Percentiles rank a stretch among this genome's conserved stretches.
Conservation (phyloP, 108 stramenopile genomes). For the Nannochloropsis oceanica region DNA sequence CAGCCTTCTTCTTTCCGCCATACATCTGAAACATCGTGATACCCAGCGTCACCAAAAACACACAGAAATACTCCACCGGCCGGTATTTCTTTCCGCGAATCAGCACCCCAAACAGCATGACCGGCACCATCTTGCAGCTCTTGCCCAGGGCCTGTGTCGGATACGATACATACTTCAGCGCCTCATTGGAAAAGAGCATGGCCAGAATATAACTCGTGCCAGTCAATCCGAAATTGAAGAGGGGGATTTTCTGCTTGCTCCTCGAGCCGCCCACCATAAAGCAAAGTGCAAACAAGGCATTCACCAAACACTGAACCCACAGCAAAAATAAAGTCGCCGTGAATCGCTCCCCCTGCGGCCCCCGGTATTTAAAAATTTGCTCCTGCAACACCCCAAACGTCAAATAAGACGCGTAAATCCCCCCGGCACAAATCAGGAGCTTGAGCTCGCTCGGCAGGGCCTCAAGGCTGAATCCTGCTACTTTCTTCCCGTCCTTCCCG, state of each 20-base stretch:
- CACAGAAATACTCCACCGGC: conserved; percentile 17
- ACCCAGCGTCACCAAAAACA: conserved; percentile 23
- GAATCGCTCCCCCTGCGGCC: background rate
- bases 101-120: conserved; percentile 38
- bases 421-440: conserved; percentile 39
- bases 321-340: conserved; percentile 32
- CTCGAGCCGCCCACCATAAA: background rate
- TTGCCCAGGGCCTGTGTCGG: conserved; percentile 37
- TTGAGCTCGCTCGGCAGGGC: conserved; percentile 1
- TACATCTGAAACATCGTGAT: conserved; percentile 9
- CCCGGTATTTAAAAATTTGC: conserved; percentile 40
- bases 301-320: conserved; percentile 41
- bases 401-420: conserved; percentile 85
- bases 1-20: background rate
- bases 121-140: conserved; percentile 40
- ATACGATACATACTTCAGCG: conserved; percentile 35
- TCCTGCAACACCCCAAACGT: conserved; percentile 89
- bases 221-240: conserved; percentile 1
- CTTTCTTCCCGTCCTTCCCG: background rate
- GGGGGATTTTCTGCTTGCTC: conserved; percentile 1
- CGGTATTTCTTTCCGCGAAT: conserved; percentile 31
- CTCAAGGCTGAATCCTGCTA: background rate
- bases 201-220: conserved; percentile 30
- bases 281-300: conserved; percentile 22
- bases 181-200: conserved; percentile 35